phyloP scores from a whole-genome alignment of 2,329 filamentous ascomycete genomes.

The Knoxdaviesia capensis region DNA sequence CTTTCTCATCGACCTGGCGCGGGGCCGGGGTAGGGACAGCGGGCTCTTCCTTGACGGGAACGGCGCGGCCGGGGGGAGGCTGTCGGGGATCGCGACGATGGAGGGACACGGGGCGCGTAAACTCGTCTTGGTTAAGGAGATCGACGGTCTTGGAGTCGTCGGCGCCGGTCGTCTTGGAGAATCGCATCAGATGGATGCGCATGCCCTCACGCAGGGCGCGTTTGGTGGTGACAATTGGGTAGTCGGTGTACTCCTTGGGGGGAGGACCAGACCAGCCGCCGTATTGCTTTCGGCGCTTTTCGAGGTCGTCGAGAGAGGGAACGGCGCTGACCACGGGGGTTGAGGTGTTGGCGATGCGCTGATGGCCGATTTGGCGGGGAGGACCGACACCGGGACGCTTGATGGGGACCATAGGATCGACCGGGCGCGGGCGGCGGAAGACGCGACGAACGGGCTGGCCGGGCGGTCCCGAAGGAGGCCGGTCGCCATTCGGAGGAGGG shows the following conservation, averaged over 20 bases:
- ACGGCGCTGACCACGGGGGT: conserved; percentile 1
- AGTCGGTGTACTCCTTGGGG: conserved; percentile 26
- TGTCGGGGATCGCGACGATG: conserved; percentile 74
- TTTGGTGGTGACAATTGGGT: conserved; percentile 67
- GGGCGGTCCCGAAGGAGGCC: conserved; percentile 3
- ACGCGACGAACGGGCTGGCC: conserved; percentile 2
- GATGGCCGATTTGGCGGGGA: conserved; percentile 4
- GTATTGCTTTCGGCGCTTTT: conserved; percentile 22
- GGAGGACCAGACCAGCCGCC: conserved; percentile 37
- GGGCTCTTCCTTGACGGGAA: conserved; percentile 32
- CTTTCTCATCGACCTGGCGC: conserved; percentile 30
- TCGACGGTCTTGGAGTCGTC: conserved; percentile 42
- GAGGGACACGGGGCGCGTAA: conserved; percentile 70
- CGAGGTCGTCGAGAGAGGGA: conserved; percentile 9
- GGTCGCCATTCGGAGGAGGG: conserved; percentile 11
- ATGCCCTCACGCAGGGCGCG: conserved; percentile 58
- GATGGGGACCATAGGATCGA: conserved; percentile 4
- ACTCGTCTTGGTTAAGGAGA: conserved; percentile 50
- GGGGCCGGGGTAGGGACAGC: conserved; percentile 12
- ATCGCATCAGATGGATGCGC: conserved; percentile 73
- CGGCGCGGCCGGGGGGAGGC: conserved; percentile 39
- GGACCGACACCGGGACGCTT: conserved; percentile 1
- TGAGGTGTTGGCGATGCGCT: conserved; percentile 2
- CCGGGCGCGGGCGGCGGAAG: conserved; percentile 3
- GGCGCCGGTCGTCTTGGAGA: conserved; percentile 34